Evolutionary conservation across 75 land plant species (phyloP).

Genomic region (Cunninghamia lanceolata): DNA sequence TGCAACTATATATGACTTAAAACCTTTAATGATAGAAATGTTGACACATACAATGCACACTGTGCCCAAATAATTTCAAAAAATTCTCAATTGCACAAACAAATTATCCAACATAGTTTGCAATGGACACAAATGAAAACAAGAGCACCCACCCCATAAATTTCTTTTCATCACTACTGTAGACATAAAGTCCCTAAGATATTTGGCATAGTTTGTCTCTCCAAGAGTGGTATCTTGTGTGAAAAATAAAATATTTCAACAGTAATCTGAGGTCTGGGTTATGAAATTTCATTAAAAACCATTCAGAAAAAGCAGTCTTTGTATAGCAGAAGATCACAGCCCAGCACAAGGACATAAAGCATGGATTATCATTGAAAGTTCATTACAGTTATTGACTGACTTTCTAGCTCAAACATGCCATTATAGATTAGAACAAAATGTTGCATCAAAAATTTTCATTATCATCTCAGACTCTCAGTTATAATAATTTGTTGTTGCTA

Average conservation of each 20-base stretch:
- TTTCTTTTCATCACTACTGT: neutral
- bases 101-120: neutral
- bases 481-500: neutral
- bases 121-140: neutral
- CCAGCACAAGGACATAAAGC: neutral
- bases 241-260: neutral
- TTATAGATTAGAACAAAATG: neutral
- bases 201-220: neutral
- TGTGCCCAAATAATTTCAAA: neutral
- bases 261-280: neutral
- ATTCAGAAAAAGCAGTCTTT: neutral
- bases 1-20: neutral
- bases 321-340: neutral
- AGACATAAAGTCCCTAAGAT: neutral
- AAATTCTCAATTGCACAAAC: neutral
- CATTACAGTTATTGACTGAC: neutral
- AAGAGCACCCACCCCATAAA: neutral
- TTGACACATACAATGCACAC: neutral
- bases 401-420: constrained; percentile 3
- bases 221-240: neutral
- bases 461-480: neutral
- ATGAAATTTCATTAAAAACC: neutral
- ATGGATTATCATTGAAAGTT: neutral
- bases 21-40: neutral
- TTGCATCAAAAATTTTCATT: neutral